Base-by-base conservation (phyloP, 176 grass and related monocot species). In the Aegilops umbellulata region DNA sequence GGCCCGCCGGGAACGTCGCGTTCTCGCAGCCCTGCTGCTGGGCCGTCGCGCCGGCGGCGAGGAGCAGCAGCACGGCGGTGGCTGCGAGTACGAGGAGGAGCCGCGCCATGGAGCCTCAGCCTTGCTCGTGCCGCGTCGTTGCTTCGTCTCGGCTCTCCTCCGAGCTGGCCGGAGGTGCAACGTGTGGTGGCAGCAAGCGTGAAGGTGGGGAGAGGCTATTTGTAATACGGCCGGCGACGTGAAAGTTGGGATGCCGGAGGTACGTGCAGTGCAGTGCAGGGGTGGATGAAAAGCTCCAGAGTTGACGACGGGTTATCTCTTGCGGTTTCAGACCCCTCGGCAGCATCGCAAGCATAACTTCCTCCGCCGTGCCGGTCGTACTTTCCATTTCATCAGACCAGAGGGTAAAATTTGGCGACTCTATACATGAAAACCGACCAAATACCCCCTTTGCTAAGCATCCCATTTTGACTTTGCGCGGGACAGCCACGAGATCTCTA, bases 1-100 rank as follows among this genome's bases (percentile, higher is more conserved):
- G 60, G 20, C 84, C 89, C 3, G 55, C 36, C 62, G 87, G 93
- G 86, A 95, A 95, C 74, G 23, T 86, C 39, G 88, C 84, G n/a
- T 67, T 24, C 77, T 5, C 19, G 67, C 88, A 91, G 80, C 11
- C 77, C 39, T 89, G 71, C 67, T 86, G 84, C 4, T 53, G 49
- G 5, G 69, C 69, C 69, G 69, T 62, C 5, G 83, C 29, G 60
- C 71, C 70, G 12, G 27, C 10, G 4, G 57, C 55, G 60, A 57
- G 19, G 6, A 76, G 41, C 36, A 85, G 46, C 46, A 85, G 46
- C n/a, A 34, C 41, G 24, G 41, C 0, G 24, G 71, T 12, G 73
- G 44, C 42, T 7, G 32, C 72, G 29, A 22, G 2, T 22, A 25
- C 16, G 38, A 90, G 65, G 42, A 87, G 67, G 8, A 90, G 60